phyloP scores from a whole-genome alignment of 1,139 yeast genomes.

The Kurtzmaniella quercitrusa region DNA sequence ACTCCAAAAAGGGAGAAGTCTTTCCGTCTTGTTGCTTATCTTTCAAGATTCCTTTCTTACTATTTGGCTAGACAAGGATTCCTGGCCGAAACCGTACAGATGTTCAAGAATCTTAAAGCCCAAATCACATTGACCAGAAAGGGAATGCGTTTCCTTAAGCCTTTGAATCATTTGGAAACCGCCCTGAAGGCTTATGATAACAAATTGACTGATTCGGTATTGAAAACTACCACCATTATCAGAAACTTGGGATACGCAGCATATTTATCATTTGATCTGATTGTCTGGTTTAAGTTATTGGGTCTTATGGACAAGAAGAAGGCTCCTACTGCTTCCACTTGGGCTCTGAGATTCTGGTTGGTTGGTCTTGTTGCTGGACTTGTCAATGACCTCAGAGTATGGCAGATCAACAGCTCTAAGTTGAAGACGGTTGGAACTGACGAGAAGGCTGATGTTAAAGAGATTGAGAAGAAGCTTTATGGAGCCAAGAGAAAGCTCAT shows the following conservation, averaged over 20 bases:
- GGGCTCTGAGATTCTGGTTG: slow-evolving; percentile 73
- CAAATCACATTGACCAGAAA: slow-evolving; percentile 74
- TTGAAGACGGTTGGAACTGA: slow-evolving; percentile 15
- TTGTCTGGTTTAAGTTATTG: slow-evolving; percentile 63
- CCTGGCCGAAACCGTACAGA: slow-evolving; percentile 44
- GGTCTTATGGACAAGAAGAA: slow-evolving; percentile 34
- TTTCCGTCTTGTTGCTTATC: slow-evolving; percentile 76
- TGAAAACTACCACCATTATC: slow-evolving; percentile 54
- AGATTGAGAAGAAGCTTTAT: slow-evolving; percentile 30
- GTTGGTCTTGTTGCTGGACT: slow-evolving; percentile 65
- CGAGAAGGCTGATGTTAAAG: slow-evolving; percentile 31
- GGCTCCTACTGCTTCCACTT: slow-evolving; percentile 33
- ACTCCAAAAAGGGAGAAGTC: slow-evolving; percentile 69
- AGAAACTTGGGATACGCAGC: slow-evolving; percentile 73
- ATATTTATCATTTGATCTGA: slow-evolving; percentile 70
- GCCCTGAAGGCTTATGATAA: slow-evolving; percentile 70
- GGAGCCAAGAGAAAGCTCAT: slow-evolving; percentile 60
- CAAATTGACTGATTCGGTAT: slow-evolving; percentile 63
- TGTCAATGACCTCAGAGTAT: slow-evolving; percentile 48
- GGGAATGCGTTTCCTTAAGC: slow-evolving; percentile 81
- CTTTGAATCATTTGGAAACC: slow-evolving; percentile 66
- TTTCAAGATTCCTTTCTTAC: slow-evolving; percentile 67
- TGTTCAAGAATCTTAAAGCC: slow-evolving; percentile 50
- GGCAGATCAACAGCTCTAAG: slow-evolving; percentile 23
- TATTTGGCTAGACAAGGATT: slow-evolving; percentile 62